A percentile compares a stretch with the other conserved stretches of the same genome.
Conservation (phyloP, 495 filamentous ascomycete species). For the Penicillium coprophilum region DNA sequence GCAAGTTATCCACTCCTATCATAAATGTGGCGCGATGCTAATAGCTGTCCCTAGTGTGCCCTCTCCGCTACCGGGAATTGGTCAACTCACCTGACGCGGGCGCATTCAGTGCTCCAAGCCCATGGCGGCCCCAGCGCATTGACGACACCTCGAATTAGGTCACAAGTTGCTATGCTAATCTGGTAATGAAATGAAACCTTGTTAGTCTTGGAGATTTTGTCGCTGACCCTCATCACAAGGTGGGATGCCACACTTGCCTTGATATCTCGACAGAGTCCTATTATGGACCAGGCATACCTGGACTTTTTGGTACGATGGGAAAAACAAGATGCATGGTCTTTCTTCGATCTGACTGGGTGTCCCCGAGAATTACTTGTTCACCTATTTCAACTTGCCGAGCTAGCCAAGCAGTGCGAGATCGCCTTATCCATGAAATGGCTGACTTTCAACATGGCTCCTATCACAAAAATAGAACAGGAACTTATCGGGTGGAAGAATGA, state of each 20-base stretch:
- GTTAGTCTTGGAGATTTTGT: neutral
- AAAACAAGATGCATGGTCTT: constrained; percentile 24
- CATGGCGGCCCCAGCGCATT: constrained; percentile 16
- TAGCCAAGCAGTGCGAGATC: constrained; percentile 23
- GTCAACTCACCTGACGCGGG: constrained; percentile 11
- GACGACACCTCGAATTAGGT: constrained; percentile 11
- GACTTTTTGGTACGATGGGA: constrained; percentile 16
- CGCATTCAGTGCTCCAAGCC: constrained; percentile 13
- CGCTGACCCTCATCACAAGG: constrained; percentile 12
- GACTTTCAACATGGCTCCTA: constrained; percentile 23
- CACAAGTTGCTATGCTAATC: constrained; percentile 28
- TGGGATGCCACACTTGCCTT: constrained; percentile 32
- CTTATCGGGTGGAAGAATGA: constrained; percentile 15
- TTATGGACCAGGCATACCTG: constrained; percentile 22
- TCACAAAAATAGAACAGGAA: constrained; percentile 18
- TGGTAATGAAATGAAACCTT: constrained; percentile 21
- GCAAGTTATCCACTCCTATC: constrained; percentile 6
- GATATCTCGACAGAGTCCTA: constrained; percentile 24
- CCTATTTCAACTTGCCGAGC: constrained; percentile 23
- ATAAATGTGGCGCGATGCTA: neutral
- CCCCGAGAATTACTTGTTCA: constrained; percentile 22
- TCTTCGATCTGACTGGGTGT: constrained; percentile 31
- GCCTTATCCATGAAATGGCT: constrained; percentile 28
- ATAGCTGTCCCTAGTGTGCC: constrained; percentile 13
- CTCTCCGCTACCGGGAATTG: constrained; percentile 20